A percentile compares a stretch with the other conserved stretches of the same genome.
Conservation (phyloP, 768 basidiomycete species). For the Suillus subalutaceus region DNA sequence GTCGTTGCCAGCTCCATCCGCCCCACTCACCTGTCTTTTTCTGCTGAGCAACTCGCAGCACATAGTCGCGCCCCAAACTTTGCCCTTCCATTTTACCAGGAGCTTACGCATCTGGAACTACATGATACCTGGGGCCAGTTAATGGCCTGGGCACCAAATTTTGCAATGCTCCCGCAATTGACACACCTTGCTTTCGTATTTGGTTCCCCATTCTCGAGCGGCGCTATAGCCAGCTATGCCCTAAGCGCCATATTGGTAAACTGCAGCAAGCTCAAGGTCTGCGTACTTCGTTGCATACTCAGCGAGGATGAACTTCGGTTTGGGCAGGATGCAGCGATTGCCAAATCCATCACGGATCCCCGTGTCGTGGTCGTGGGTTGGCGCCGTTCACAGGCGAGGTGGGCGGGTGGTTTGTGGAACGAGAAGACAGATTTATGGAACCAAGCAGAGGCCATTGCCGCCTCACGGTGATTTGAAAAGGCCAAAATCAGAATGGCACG, state of each 20-base stretch:
- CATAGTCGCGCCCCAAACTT: not conserved
- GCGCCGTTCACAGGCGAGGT: slow-evolving; percentile 4
- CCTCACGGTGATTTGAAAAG: not conserved
- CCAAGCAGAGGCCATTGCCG: not conserved
- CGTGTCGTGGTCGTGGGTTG: slow-evolving; percentile 8
- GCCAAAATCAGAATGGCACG: not conserved
- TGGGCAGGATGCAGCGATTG: not conserved
- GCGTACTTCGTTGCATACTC: slow-evolving; percentile 2
- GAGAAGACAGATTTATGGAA: slow-evolving; percentile 3
- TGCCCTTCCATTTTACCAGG: slow-evolving; percentile 3
- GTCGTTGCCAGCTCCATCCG: slow-evolving; percentile 2
- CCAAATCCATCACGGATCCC: slow-evolving; percentile 1
- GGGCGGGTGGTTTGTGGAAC: slow-evolving; percentile 4
- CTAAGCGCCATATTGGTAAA: not conserved
- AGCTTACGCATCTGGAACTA: slow-evolving; percentile 5
- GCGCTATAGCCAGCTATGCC: not conserved
- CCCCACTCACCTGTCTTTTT: slow-evolving; percentile 2
- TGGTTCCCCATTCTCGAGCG: not conserved
- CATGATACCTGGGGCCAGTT: slow-evolving; percentile 8
- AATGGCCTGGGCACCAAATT: slow-evolving; percentile 6
- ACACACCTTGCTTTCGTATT: slow-evolving; percentile 8
- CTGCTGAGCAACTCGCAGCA: not conserved
- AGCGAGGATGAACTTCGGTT: slow-evolving; percentile 5
- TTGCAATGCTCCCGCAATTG: slow-evolving; percentile 1
- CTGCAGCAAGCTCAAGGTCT: slow-evolving; percentile 7